Conservation (phyloP, 495 filamentous ascomycete genomes). For the Extremus antarcticus region DNA sequence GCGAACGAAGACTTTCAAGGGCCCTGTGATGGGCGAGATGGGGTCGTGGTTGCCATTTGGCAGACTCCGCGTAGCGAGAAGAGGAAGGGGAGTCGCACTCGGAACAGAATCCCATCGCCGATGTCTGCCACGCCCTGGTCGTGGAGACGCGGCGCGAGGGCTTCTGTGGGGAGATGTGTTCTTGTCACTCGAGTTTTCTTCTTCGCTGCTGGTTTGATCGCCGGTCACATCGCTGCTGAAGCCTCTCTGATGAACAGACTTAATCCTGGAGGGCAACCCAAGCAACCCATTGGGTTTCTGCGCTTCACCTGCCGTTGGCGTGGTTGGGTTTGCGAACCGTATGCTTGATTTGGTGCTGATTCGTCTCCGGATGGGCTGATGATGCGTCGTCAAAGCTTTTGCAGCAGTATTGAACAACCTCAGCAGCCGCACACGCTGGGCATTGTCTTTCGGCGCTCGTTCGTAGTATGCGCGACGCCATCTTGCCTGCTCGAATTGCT, state of each 20-base stretch:
- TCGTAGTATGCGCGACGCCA: conserved; percentile 18
- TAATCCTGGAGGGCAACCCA: not conserved
- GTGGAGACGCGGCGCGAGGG: not conserved
- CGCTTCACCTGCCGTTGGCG: not conserved
- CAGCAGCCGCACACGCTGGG: conserved; percentile 11
- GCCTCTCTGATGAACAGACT: conserved; percentile 3
- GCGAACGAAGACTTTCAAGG: not conserved
- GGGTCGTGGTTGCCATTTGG: not conserved
- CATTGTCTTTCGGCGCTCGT: conserved; percentile 10
- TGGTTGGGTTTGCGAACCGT: not conserved
- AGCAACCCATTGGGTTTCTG: not conserved
- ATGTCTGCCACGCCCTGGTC: not conserved
- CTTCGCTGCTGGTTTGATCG: conserved; percentile 18
- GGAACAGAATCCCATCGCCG: not conserved
- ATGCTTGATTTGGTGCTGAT: not conserved
- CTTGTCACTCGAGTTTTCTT: conserved; percentile 8
- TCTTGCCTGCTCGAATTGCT: conserved; percentile 10
- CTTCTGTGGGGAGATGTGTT: conserved; percentile 1
- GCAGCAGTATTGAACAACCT: conserved; percentile 9
- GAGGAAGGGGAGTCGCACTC: not conserved
- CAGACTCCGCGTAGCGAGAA: not conserved
- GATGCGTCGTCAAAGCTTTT: conserved; percentile 12
- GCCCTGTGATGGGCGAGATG: conserved; percentile 1
- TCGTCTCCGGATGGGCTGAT: conserved; percentile 4
- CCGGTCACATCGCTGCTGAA: conserved; percentile 18